phyloP scores from a whole-genome alignment of 139 green algal genomes.

The Chlamydomonas schloesseri region DNA sequence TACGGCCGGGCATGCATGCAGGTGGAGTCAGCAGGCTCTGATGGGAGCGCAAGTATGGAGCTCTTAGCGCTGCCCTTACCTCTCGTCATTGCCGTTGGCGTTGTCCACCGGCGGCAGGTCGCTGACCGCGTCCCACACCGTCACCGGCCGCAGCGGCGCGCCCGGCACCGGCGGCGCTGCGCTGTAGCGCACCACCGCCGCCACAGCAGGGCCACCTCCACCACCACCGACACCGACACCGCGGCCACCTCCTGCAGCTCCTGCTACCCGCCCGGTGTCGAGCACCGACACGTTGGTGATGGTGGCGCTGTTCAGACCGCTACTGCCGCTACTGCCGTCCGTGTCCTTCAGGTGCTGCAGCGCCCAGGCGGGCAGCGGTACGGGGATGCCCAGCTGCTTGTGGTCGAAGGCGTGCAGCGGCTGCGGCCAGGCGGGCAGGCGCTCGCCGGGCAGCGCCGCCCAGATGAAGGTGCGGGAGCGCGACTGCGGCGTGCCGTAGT shows the following conservation, averaged over 20 bases:
- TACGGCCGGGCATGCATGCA: too few species aligned
- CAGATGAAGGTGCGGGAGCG: constrained; percentile 97
- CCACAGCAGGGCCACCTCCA: neutral
- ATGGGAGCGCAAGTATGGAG: too few species aligned
- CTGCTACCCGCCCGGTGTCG: too few species aligned
- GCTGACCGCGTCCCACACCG: constrained; percentile 91
- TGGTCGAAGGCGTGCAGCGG: constrained; percentile 84
- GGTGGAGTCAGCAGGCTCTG: too few species aligned
- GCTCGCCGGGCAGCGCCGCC: constrained; percentile 82
- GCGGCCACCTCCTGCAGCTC: too few species aligned
- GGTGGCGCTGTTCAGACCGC: neutral
- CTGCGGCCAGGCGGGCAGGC: constrained; percentile 89
- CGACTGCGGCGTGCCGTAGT: constrained; percentile 95
- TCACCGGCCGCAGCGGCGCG: constrained; percentile 90
- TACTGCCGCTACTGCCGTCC: neutral
- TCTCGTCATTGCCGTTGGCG: neutral
- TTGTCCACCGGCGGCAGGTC: constrained; percentile 93
- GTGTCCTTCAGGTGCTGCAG: neutral
- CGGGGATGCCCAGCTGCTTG: neutral
- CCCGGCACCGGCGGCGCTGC: constrained; percentile 39
- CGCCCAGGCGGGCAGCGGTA: too few species aligned
- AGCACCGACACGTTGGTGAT: neutral
- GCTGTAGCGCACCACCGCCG: neutral
- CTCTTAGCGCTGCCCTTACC: too few species aligned
- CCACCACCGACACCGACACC: neutral